Evolutionary conservation across 208 protist genomes (phyloP).

Genomic region (Wallacemonas sp.): DNA sequence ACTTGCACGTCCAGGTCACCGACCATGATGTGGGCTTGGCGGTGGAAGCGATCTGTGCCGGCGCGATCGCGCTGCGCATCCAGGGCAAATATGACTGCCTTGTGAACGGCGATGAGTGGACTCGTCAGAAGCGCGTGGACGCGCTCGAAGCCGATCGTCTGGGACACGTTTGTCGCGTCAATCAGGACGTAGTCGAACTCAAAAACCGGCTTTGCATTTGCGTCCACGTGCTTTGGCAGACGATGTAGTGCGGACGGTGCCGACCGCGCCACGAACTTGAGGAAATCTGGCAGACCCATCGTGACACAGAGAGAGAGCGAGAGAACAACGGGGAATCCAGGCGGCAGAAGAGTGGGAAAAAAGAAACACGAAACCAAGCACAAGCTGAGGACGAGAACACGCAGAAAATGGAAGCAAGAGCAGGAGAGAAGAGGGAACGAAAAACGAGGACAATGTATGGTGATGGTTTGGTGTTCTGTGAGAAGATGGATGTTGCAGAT

Average conservation of each 20-base stretch:
- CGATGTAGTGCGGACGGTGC: conserved; percentile 65
- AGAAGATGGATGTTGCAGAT: no score
- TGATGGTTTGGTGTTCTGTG: no score
- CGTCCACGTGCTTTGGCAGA: conserved; percentile 27
- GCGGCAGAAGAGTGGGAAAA: conserved; percentile 4
- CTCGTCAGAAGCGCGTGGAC: conserved; percentile 50
- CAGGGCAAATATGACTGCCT: conserved; percentile 75
- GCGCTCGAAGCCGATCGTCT: conserved; percentile 67
- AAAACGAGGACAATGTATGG: no score
- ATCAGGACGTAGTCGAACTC: conserved; percentile 83
- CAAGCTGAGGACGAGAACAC: neutral
- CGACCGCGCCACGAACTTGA: conserved; percentile 76
- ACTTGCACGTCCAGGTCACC: conserved; percentile 76
- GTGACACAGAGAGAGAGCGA: neutral
- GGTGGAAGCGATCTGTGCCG: conserved; percentile 57
- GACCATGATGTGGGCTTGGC: conserved; percentile 57
- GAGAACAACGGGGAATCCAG: neutral
- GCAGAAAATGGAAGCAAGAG: conserved; percentile 1
- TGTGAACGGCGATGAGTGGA: conserved; percentile 28
- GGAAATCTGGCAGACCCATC: conserved; percentile 87
- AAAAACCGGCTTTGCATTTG: conserved; percentile 1
- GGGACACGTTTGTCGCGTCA: conserved; percentile 81
- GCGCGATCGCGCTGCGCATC: conserved; percentile 73
- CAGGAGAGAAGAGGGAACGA: neutral
- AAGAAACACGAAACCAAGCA: conserved; percentile 18